These are phyloP conservation scores for Yamadazyma sp. DNA, from an alignment of 805 yeast genomes.

Conservation along the genomic window DNA sequence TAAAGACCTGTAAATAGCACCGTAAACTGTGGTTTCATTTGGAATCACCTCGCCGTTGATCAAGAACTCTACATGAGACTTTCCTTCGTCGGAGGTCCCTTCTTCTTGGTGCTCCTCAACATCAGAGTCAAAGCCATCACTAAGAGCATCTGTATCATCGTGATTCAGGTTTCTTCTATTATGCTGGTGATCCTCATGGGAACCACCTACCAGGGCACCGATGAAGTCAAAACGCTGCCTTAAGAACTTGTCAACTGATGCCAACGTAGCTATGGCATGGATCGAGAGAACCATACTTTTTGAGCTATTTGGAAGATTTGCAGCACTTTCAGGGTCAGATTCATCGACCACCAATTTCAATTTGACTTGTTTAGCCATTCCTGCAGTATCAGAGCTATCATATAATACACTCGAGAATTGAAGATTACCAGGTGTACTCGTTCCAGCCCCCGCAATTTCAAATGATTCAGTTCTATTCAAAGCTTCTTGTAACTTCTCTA, in stretches of 20 bases:
- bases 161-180: constrained; percentile 8
- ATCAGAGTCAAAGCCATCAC: constrained; percentile 6
- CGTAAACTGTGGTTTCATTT: constrained; percentile 69
- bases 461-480: constrained; percentile 73
- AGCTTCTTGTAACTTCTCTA: constrained; percentile 67
- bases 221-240: constrained; percentile 39
- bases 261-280: constrained; percentile 62
- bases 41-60: constrained; percentile 60
- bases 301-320: constrained; percentile 23
- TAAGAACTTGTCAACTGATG: constrained; percentile 49
- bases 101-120: constrained; percentile 3
- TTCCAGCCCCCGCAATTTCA: constrained; percentile 47
- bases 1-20: constrained; percentile 60
- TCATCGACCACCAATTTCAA: constrained; percentile 44
- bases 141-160: constrained; percentile 1
- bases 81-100: neutral
- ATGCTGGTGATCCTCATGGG: constrained; percentile 1
- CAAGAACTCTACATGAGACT: constrained; percentile 49
- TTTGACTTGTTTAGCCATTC: constrained; percentile 71
- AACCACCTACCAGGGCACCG: constrained; percentile 18
- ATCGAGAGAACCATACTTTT: constrained; percentile 45
- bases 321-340: constrained; percentile 8
- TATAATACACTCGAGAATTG: constrained; percentile 9
- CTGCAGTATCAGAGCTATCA: constrained; percentile 45
- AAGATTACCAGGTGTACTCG: constrained; percentile 8